phyloP scores from a whole-genome alignment of 2,329 filamentous ascomycete genomes.

The Colletotrichum paranaense region DNA sequence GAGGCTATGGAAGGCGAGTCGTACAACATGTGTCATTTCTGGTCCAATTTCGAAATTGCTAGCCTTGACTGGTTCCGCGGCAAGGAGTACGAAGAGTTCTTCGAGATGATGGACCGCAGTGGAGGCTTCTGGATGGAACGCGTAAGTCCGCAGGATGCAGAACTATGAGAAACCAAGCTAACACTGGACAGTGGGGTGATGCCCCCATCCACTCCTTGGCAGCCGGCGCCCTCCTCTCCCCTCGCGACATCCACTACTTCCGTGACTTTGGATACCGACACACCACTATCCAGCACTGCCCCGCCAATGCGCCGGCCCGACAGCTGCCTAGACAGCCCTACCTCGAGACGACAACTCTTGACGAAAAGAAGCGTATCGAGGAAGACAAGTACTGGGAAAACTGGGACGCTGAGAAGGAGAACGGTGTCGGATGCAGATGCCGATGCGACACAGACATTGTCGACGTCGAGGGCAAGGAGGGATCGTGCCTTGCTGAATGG shows the following conservation, averaged over 20 bases:
- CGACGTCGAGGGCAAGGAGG: conserved; percentile 97
- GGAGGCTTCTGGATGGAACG: conserved; percentile 99
- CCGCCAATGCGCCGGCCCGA: conserved; percentile 90
- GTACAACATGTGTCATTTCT: conserved; percentile 99
- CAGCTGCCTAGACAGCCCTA: conserved; percentile 85
- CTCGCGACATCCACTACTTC: conserved; percentile 96
- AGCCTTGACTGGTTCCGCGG: conserved; percentile 95
- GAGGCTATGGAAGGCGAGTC: conserved; percentile 97
- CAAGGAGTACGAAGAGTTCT: conserved; percentile 97
- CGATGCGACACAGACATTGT: conserved; percentile 97
- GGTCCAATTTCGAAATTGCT: conserved; percentile 99
- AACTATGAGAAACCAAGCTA: conserved; percentile 42
- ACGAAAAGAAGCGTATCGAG: conserved; percentile 86
- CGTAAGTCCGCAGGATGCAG: conserved; percentile 61
- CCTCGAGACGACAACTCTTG: conserved; percentile 82
- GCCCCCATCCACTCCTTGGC: conserved; percentile 98
- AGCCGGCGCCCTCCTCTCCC: conserved; percentile 85
- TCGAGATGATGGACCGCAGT: conserved; percentile 98
- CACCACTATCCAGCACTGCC: conserved; percentile 98
- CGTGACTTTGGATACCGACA: conserved; percentile 98
- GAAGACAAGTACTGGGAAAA: conserved; percentile 97
- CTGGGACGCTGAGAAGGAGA: conserved; percentile 89
- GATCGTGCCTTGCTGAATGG: conserved; percentile 95
- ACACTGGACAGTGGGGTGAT: conserved; percentile 87
- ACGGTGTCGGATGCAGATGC: conserved; percentile 96